Percentiles rank a stretch among this genome's conserved stretches.
phyloP scores from a whole-genome alignment of 371 early-diverging fungal genomes.

The Ordospora colligata region DNA sequence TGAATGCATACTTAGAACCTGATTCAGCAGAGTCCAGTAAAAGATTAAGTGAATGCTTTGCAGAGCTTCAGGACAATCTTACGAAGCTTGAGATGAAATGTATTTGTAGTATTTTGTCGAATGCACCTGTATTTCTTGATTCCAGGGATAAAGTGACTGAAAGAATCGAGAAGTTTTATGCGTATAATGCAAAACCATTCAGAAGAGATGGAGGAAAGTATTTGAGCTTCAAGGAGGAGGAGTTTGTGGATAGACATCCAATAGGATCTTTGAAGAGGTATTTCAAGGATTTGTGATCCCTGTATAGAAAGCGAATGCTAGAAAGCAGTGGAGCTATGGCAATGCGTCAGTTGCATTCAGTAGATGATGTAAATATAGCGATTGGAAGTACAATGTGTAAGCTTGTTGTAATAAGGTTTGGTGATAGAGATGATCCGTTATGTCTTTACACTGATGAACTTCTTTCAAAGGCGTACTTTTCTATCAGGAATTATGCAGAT shows the following conservation, averaged over 20 bases:
- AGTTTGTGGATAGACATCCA: background rate
- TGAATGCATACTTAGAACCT: background rate
- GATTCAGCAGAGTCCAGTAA: background rate
- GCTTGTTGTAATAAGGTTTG: constrained; percentile 11
- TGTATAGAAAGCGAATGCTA: background rate
- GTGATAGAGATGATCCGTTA: background rate
- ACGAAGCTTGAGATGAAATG: background rate
- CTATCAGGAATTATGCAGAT: background rate
- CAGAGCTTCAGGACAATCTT: background rate
- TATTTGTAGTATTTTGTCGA: background rate
- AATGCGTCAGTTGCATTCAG: background rate
- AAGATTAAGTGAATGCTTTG: background rate
- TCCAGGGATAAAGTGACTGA: background rate
- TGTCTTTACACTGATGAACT: background rate
- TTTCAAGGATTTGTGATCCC: background rate
- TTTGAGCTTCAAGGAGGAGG: background rate
- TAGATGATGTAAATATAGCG: background rate
- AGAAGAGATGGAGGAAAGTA: background rate
- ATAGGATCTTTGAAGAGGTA: constrained; percentile 6
- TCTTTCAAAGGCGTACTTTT: background rate
- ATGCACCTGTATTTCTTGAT: background rate
- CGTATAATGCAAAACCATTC: background rate
- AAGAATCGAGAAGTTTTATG: constrained; percentile 4
- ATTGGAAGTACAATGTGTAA: background rate
- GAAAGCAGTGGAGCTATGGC: background rate